phyloP scores from a whole-genome alignment of 108 stramenopile species.

The Mediolabrus comicus region DNA sequence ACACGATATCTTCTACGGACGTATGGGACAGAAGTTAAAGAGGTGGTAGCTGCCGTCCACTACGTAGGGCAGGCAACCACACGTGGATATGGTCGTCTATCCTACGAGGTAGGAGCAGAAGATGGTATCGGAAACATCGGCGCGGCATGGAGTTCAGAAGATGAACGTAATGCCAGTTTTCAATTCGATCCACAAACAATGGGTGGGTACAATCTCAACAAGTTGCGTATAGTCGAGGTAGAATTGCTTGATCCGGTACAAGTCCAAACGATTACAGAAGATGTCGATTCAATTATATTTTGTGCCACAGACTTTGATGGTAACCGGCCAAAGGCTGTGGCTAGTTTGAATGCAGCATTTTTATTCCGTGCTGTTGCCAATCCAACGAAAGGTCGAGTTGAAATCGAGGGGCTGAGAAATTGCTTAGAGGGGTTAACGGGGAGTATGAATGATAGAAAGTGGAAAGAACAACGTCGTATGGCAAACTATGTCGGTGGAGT shows the following conservation, averaged over 20 bases:
- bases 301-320: constrained; percentile 87
- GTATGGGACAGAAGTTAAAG: constrained; percentile 54
- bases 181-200: constrained; percentile 55
- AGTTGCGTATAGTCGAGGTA: constrained; percentile 72
- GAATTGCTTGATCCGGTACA: constrained; percentile 81
- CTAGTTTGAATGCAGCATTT: constrained; percentile 72
- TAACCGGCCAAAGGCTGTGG: constrained; percentile 67
- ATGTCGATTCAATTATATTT: constrained; percentile 72
- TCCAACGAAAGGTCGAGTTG: constrained; percentile 82
- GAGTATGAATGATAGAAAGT: constrained; percentile 28
- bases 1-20: constrained; percentile 66
- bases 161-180: constrained; percentile 64
- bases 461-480: constrained; percentile 12
- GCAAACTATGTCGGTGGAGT: background rate
- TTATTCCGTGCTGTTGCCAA: constrained; percentile 76
- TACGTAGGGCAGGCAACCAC: constrained; percentile 67
- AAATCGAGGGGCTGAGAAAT: constrained; percentile 81
- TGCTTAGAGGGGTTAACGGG: constrained; percentile 56
- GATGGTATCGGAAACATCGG: constrained; percentile 70
- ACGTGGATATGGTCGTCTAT: constrained; percentile 76
- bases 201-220: constrained; percentile 80
- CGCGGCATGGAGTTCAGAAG: constrained; percentile 67
- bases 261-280: constrained; percentile 69
- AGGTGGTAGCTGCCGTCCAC: constrained; percentile 82
- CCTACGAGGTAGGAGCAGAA: constrained; percentile 87